A percentile compares a stretch with the other conserved stretches of the same genome.
Conservation (phyloP, 2,329 filamentous ascomycete species). For the Dryadomyces quercus-mongolicae region DNA sequence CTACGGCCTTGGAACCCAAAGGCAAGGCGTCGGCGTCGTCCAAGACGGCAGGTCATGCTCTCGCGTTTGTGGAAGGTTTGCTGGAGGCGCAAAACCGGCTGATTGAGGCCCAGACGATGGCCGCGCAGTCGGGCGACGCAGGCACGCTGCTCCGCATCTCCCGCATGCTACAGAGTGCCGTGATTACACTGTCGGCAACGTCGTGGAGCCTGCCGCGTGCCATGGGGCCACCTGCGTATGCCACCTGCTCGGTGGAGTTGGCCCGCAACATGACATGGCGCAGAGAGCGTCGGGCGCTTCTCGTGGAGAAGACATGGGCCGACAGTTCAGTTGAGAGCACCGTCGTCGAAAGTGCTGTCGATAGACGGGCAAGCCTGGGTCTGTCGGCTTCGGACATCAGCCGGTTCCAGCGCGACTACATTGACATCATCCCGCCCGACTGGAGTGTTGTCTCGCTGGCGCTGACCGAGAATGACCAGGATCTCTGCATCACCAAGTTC, state of each 20-base stretch:
- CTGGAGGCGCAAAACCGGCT: slow-evolving; percentile 54
- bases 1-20: slow-evolving; percentile 1
- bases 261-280: slow-evolving; percentile 57
- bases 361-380: not conserved
- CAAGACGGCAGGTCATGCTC: slow-evolving; percentile 17
- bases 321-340: no score
- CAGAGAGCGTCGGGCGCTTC: slow-evolving; percentile 47
- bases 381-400: slow-evolving; percentile 36
- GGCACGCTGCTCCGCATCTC: slow-evolving; percentile 51
- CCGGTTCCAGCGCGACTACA: slow-evolving; percentile 65
- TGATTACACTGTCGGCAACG: slow-evolving; percentile 53
- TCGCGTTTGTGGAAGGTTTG: slow-evolving; percentile 45
- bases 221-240: slow-evolving; percentile 40
- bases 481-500: slow-evolving; percentile 82
- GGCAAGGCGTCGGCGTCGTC: slow-evolving; percentile 12
- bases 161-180: slow-evolving; percentile 50
- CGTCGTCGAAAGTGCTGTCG: not conserved
- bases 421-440: slow-evolving; percentile 68
- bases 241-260: slow-evolving; percentile 54
- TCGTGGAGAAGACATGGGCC: slow-evolving; percentile 24
- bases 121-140: slow-evolving; percentile 41
- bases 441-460: slow-evolving; percentile 86
- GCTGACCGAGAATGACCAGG: slow-evolving; percentile 68
- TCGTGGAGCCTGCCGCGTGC: slow-evolving; percentile 32
- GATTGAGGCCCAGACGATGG: slow-evolving; percentile 48